Percentiles rank a stretch among this genome's conserved stretches.
Evolutionary conservation across 73 alveolate genomes (phyloP).

Genomic region (Tetrahymena elliotti): DNA sequence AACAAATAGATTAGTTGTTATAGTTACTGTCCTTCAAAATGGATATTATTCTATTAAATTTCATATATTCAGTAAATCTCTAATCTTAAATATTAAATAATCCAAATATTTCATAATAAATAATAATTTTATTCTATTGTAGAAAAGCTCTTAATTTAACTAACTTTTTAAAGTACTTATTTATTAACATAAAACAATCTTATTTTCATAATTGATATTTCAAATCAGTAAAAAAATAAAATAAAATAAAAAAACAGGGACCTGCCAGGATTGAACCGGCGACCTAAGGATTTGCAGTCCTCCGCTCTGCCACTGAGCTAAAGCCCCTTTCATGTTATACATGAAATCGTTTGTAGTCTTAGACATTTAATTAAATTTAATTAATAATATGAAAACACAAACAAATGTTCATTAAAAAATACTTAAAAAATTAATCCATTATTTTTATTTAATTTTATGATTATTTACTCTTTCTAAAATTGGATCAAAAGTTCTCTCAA

Average conservation of each 20-base stretch:
- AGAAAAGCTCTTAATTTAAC: too few relatives aligned
- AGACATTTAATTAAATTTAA: background rate
- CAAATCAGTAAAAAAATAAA: background rate
- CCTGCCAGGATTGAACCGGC: conserved; percentile 6
- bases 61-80: background rate
- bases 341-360: background rate
- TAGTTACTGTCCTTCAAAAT: background rate
- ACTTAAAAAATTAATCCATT: background rate
- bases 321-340: background rate
- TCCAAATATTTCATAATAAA: background rate
- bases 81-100: background rate
- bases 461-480: too few relatives aligned
- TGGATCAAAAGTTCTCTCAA: too few relatives aligned
- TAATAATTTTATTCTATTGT: too few relatives aligned
- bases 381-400: too few relatives aligned
- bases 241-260: background rate
- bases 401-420: background rate
- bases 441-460: too few relatives aligned
- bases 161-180: too few relatives aligned
- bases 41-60: background rate
- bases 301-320: conserved; percentile 5
- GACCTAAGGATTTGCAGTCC: background rate
- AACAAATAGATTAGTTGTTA: background rate
- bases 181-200: too few relatives aligned
- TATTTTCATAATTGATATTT: too few relatives aligned